Percentiles rank a stretch among this genome's conserved stretches.
Evolutionary conservation across 306 rosid genomes (phyloP).

Genomic region (Prunus campanulata): DNA sequence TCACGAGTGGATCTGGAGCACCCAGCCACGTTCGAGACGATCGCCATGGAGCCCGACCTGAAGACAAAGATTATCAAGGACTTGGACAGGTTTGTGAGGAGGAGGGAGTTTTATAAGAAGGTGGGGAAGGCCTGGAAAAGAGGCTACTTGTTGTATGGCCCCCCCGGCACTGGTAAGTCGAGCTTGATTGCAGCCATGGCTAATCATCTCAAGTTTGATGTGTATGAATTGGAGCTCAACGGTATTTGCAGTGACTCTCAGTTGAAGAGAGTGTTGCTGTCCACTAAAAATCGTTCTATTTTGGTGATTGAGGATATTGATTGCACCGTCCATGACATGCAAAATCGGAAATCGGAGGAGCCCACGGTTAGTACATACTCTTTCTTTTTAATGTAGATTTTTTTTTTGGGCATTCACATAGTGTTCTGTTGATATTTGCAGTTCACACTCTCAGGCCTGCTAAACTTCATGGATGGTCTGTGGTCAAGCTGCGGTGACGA

Average conservation of each 20-base stretch:
- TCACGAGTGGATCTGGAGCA: slow-evolving; percentile 28
- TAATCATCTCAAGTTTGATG: slow-evolving; percentile 43
- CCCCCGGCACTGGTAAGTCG: slow-evolving; percentile 36
- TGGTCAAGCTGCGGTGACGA: slow-evolving; percentile 73
- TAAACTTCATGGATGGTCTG: slow-evolving; percentile 53
- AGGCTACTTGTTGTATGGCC: slow-evolving; percentile 43
- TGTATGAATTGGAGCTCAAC: slow-evolving; percentile 37
- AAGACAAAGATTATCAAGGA: slow-evolving; percentile 5
- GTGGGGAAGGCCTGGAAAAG: slow-evolving; percentile 46
- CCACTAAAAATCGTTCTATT: slow-evolving; percentile 35
- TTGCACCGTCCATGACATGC: slow-evolving; percentile 1
- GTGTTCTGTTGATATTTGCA: not conserved
- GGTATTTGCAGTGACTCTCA: slow-evolving; percentile 20
- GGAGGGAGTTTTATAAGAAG: too few relatives aligned
- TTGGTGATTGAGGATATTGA: slow-evolving; percentile 45
- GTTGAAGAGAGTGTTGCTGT: slow-evolving; percentile 24
- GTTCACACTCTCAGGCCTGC: slow-evolving; percentile 41
- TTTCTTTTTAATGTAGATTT: too few relatives aligned
- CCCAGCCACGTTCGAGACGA: slow-evolving; percentile 37
- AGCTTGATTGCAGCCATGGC: slow-evolving; percentile 53
- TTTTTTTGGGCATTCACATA: too few relatives aligned
- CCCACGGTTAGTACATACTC: too few relatives aligned
- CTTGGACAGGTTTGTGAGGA: too few relatives aligned
- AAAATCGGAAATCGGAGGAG: too few relatives aligned
- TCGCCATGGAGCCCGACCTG: slow-evolving; percentile 34